Conservation (phyloP, 1,284 basidiomycete species). For the Naganishia albida region DNA sequence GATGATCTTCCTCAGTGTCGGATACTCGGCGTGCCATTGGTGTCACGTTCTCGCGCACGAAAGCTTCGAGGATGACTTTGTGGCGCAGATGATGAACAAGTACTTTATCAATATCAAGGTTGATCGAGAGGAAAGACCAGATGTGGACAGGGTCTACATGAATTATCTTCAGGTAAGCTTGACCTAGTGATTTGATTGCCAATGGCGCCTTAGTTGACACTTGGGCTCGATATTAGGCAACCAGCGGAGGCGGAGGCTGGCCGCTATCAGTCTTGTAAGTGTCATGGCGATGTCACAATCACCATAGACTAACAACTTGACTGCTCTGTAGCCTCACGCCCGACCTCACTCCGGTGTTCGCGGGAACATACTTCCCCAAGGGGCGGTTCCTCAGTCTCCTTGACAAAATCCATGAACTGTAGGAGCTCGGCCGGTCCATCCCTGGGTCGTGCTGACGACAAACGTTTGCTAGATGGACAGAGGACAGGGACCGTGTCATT, state of each 20-base stretch:
- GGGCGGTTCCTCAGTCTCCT: slow-evolving; percentile 42
- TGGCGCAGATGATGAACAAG: slow-evolving; percentile 57
- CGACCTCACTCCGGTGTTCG: slow-evolving; percentile 56
- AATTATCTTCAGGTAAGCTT: slow-evolving; percentile 54
- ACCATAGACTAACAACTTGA: not conserved
- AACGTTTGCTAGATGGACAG: slow-evolving; percentile 38
- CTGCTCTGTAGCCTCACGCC: slow-evolving; percentile 51
- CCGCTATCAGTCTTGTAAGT: slow-evolving; percentile 54
- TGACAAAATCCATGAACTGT: slow-evolving; percentile 41
- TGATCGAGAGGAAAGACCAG: slow-evolving; percentile 58
- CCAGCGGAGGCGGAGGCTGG: slow-evolving; percentile 57
- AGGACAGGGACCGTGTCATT: slow-evolving; percentile 40
- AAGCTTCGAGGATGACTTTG: slow-evolving; percentile 55
- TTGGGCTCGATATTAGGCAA: slow-evolving; percentile 41
- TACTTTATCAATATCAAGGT: slow-evolving; percentile 57
- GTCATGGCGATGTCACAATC: not conserved
- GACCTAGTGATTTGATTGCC: not conserved
- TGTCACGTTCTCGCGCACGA: slow-evolving; percentile 53
- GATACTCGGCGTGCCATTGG: slow-evolving; percentile 55
- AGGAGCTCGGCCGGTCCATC: not conserved
- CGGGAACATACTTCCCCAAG: slow-evolving; percentile 56
- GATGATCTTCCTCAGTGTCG: slow-evolving; percentile 57
- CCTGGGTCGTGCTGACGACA: not conserved
- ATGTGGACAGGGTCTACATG: slow-evolving; percentile 59
- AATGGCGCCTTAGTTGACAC: not conserved